phyloP scores from a whole-genome alignment of 768 basidiomycete species.

The Paxillus involutus region DNA sequence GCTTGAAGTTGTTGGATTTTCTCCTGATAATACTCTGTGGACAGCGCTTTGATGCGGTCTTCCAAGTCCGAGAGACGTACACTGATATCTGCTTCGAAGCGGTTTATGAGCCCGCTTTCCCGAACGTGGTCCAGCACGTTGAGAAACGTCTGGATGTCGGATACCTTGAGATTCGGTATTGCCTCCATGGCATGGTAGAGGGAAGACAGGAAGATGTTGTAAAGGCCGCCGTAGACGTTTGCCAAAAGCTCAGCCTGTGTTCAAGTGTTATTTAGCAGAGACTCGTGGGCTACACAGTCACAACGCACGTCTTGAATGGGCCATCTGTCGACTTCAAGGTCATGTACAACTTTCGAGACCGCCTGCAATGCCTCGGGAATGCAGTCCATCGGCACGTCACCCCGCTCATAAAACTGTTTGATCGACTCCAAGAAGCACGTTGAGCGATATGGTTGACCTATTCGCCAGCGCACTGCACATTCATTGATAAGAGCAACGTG shows the following conservation, averaged over 20 bases:
- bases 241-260: constrained; percentile 66
- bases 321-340: constrained; percentile 77
- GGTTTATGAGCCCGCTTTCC: constrained; percentile 67
- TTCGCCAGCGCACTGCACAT: constrained; percentile 88
- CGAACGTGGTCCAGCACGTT: constrained; percentile 69
- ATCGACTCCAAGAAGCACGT: constrained; percentile 85
- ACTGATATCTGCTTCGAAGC: constrained; percentile 70
- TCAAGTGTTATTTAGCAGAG: constrained; percentile 6
- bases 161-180: constrained; percentile 69
- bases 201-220: constrained; percentile 83
- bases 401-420: constrained; percentile 81
- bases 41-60: constrained; percentile 58
- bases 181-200: constrained; percentile 84
- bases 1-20: constrained; percentile 65
- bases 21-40: constrained; percentile 58
- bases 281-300: background rate
- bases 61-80: constrained; percentile 69
- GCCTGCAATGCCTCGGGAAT: constrained; percentile 85
- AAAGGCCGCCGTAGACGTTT: constrained; percentile 67
- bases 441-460: constrained; percentile 74
- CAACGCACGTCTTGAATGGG: constrained; percentile 74
- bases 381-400: constrained; percentile 92
- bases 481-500: constrained; percentile 87
- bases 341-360: constrained; percentile 67
- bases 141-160: constrained; percentile 66